Evolutionary conservation across 1,139 yeast genomes (phyloP).

Genomic region (Magnusiomyces sp.): DNA sequence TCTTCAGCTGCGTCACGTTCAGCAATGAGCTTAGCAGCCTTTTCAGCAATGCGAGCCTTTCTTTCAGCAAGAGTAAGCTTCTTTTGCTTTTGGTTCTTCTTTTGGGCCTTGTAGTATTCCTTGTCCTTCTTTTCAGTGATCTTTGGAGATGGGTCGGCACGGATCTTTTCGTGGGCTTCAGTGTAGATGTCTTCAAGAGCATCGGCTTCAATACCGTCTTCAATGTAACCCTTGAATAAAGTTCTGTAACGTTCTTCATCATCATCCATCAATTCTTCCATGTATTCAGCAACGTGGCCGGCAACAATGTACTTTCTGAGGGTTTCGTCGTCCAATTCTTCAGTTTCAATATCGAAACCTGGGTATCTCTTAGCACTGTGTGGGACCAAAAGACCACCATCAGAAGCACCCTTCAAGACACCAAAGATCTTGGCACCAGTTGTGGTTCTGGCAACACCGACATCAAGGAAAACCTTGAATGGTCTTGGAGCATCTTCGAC

Average conservation of each 20-base stretch:
- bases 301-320: constrained; percentile 99
- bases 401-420: constrained; percentile 99
- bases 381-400: constrained; percentile 99
- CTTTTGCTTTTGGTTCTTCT: constrained; percentile 81
- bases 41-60: constrained; percentile 78
- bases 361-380: constrained; percentile 99
- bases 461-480: constrained; percentile 98
- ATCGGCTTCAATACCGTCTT: constrained; percentile 96
- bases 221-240: constrained; percentile 94
- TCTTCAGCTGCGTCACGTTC: neutral
- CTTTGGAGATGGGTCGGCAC: constrained; percentile 85
- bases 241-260: constrained; percentile 99
- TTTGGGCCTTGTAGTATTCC: constrained; percentile 96
- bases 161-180: constrained; percentile 91
- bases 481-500: constrained; percentile 99
- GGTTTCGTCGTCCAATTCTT: constrained; percentile 95
- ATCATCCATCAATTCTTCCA: constrained; percentile 99
- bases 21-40: constrained; percentile 50
- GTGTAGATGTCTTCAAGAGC: constrained; percentile 91
- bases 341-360: constrained; percentile 98
- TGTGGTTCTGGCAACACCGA: constrained; percentile 99
- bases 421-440: constrained; percentile 99
- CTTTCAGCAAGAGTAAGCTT: constrained; percentile 92
- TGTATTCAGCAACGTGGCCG: constrained; percentile 99
- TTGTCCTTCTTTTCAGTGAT: constrained; percentile 91